A percentile compares a stretch with the other conserved stretches of the same genome.
Conservation (phyloP, 257 asterid species). For the Primulina tabacum region DNA sequence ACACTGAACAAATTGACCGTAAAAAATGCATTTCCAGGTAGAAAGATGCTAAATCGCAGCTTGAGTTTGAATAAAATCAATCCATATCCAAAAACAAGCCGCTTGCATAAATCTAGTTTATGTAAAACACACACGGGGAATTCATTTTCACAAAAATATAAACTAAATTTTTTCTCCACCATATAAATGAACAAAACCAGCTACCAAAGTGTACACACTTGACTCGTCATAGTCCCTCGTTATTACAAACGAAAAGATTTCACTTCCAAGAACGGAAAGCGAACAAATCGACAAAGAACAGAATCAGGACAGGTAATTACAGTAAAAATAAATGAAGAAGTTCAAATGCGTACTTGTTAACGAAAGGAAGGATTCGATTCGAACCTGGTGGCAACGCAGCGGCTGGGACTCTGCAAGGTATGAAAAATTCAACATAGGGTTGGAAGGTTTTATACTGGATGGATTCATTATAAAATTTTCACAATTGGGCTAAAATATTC, state of each 20-base stretch:
- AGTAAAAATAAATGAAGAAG: neutral
- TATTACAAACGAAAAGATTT: neutral
- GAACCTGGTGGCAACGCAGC: conserved; percentile 26
- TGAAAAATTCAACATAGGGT: neutral
- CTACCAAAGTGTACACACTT: neutral
- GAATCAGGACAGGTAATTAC: neutral
- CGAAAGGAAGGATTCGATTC: neutral
- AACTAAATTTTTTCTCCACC: neutral
- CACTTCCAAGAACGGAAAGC: neutral
- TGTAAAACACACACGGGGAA: neutral
- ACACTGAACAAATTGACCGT: neutral
- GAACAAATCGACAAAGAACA: neutral
- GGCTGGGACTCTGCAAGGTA: conserved; percentile 14
- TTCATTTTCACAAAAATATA: no score
- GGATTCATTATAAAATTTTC: neutral
- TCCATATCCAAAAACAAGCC: neutral
- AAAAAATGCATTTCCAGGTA: neutral
- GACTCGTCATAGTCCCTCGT: neutral
- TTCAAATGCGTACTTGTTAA: neutral
- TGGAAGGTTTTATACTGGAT: neutral
- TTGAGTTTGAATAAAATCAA: no score
- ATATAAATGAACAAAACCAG: neutral
- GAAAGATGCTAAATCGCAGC: neutral
- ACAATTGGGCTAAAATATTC: neutral
- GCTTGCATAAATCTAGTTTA: neutral